Evolutionary conservation across 148 eudicot genomes (phyloP).

Genomic region (Hydrangea macrophylla): DNA sequence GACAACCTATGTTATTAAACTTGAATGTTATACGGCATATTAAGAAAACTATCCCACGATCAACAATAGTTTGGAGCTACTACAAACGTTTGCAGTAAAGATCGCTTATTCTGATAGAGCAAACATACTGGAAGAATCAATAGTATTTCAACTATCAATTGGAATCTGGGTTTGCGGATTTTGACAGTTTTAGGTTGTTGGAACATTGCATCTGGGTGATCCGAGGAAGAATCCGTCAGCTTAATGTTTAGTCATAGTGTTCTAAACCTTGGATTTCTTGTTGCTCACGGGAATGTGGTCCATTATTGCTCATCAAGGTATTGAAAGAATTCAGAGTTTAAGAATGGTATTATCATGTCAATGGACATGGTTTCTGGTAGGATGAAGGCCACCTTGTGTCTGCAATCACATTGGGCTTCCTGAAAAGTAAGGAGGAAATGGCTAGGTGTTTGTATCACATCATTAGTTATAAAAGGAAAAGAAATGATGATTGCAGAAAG

Average conservation of each 20-base stretch:
- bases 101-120: neutral
- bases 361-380: neutral
- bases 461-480: neutral
- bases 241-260: too few relatives aligned
- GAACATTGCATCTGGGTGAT: neutral
- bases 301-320: neutral
- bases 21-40: too few relatives aligned
- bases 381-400: neutral
- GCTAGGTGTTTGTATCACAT: neutral
- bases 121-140: neutral
- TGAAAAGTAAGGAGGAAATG: neutral
- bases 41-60: too few relatives aligned
- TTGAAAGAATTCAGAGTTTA: neutral
- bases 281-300: neutral
- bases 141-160: neutral
- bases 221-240: neutral
- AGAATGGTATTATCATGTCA: neutral
- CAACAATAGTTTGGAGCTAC: too few relatives aligned
- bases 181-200: neutral
- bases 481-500: neutral
- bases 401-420: too few relatives aligned
- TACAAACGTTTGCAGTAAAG: neutral
- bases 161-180: neutral
- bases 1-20: too few relatives aligned
- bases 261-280: too few relatives aligned